phyloP scores from a whole-genome alignment of 192 early-diverging fungal genomes.

The Backusella macrospora region DNA sequence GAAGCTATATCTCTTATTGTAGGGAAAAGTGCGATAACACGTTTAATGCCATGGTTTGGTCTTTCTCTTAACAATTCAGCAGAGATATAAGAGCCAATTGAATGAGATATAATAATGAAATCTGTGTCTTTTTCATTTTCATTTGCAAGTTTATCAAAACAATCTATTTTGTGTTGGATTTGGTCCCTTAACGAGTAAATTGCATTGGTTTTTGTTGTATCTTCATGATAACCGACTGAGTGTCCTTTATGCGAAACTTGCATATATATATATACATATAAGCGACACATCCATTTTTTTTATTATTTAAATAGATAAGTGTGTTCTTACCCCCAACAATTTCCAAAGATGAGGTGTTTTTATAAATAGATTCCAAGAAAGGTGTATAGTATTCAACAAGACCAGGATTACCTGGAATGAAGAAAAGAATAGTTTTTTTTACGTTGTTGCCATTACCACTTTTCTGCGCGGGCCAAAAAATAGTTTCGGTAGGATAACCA shows the following conservation, averaged over 20 bases:
- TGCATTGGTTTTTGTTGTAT: conserved; percentile 4
- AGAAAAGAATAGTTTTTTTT: conserved; percentile 52
- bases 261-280: not conserved
- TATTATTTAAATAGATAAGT: not conserved
- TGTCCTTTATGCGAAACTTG: conserved; percentile 66
- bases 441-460: too few species aligned
- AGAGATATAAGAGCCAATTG: conserved; percentile 66
- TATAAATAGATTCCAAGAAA: conserved; percentile 67
- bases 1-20: conserved; percentile 74
- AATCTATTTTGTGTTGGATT: conserved; percentile 67
- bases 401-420: conserved; percentile 80
- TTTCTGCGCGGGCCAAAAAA: conserved; percentile 41
- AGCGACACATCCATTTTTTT: not conserved
- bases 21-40: conserved; percentile 76
- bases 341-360: conserved; percentile 52
- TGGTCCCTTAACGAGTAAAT: conserved; percentile 62
- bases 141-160: conserved; percentile 57
- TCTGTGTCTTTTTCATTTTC: conserved; percentile 47
- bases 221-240: conserved; percentile 46
- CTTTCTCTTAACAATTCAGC: conserved; percentile 59
- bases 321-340: conserved; percentile 57
- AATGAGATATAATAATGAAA: conserved; percentile 67
- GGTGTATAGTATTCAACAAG: conserved; percentile 77
- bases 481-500: conserved; percentile 43
- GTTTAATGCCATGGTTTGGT: conserved; percentile 63